Conservation (phyloP, 345 rosid genomes). For the Capsella bursapastoris region DNA sequence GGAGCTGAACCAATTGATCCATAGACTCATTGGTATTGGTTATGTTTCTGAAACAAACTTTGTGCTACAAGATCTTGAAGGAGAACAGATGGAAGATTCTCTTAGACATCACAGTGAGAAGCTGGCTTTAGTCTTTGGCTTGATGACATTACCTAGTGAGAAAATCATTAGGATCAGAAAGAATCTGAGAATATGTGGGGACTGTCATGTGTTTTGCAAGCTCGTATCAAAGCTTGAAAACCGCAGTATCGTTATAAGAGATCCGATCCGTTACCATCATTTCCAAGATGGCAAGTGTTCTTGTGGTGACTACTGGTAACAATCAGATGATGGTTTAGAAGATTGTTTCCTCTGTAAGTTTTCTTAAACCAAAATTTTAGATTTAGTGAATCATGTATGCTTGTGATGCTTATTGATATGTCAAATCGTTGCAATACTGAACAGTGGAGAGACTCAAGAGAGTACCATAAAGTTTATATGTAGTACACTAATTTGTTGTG, state of each 20-base stretch:
- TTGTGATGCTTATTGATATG: background rate
- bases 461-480: background rate
- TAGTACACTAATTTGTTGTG: constrained; percentile 1
- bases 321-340: background rate
- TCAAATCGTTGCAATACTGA: background rate
- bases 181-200: constrained; percentile 71
- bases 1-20: constrained; percentile 49
- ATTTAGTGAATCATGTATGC: background rate
- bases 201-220: constrained; percentile 69
- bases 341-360: background rate
- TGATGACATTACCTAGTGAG: constrained; percentile 46
- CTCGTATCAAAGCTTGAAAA: constrained; percentile 59
- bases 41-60: constrained; percentile 71
- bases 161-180: constrained; percentile 67
- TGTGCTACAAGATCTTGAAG: constrained; percentile 72
- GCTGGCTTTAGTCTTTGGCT: constrained; percentile 62
- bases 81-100: constrained; percentile 71
- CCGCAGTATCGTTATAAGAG: constrained; percentile 60
- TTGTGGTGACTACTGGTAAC: constrained; percentile 72
- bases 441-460: background rate
- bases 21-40: constrained; percentile 52
- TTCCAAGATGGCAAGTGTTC: constrained; percentile 65
- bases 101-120: constrained; percentile 71
- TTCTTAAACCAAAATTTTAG: background rate
- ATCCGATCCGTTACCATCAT: constrained; percentile 72